phyloP scores from a whole-genome alignment of 2,329 filamentous ascomycete genomes.

The Aspergillus fijiensis region DNA sequence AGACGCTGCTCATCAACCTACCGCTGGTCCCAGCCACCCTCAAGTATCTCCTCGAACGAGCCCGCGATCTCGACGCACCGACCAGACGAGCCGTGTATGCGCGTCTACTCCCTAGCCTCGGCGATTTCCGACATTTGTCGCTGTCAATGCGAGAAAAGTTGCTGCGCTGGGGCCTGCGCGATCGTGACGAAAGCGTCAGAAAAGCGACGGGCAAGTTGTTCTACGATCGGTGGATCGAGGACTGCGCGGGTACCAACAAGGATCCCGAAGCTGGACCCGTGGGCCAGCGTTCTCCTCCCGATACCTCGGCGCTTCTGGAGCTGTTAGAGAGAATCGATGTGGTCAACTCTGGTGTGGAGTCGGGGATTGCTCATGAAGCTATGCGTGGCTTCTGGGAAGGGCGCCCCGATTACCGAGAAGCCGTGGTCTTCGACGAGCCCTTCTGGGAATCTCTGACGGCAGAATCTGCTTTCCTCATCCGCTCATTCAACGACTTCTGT shows the following conservation, averaged over 20 bases:
- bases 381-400: conserved; percentile 98
- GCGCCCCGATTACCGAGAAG: conserved; percentile 60
- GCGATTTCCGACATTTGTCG: conserved; percentile 91
- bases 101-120: conserved; percentile 78
- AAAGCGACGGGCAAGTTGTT: conserved; percentile 90
- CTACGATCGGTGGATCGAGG: conserved; percentile 95
- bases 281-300: conserved; percentile 59
- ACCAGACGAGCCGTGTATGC: conserved; percentile 86
- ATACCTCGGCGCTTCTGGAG: conserved; percentile 80
- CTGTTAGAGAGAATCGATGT: conserved; percentile 92
- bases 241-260: conserved; percentile 71
- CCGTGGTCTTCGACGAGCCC: conserved; percentile 45
- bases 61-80: conserved; percentile 80
- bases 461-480: conserved; percentile 84
- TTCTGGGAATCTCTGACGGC: conserved; percentile 58
- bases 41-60: conserved; percentile 84
- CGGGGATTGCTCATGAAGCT: conserved; percentile 85
- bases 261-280: conserved; percentile 55
- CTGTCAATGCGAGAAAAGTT: conserved; percentile 94
- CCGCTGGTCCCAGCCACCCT: conserved; percentile 79
- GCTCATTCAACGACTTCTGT: conserved; percentile 94
- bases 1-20: conserved; percentile 85
- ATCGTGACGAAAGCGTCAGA: conserved; percentile 89
- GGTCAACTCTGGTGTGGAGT: conserved; percentile 83
- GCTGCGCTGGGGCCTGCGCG: conserved; percentile 87